Base-by-base conservation (phyloP, 2,329 filamentous ascomycete genomes). In the Penicillium concentricum region DNA sequence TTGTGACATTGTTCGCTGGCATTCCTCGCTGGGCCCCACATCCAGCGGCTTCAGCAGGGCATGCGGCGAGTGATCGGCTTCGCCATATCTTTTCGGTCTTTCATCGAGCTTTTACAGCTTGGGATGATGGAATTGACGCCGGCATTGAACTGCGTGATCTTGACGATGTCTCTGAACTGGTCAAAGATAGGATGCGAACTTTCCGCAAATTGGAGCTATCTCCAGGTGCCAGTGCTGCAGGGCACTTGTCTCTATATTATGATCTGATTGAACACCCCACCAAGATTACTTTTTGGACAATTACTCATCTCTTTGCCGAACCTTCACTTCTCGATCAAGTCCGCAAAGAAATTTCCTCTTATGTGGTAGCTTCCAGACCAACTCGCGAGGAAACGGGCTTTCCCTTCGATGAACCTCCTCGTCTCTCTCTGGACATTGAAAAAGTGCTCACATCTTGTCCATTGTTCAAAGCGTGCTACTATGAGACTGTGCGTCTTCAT, bases 21-120 rank as follows among this genome's bases (percentile, higher is more conserved):
- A 66, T 84, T 5, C 83, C 84, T 15, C 77, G 81, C 22, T 83
- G 82, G 75, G 68, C 80, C 18, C 84, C 84, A 4, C 72, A 82
- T 26, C 82, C 82, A 2, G 74, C 76, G 0, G 69, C 83, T 12
- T 78, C 78, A 4, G 70, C 74, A 28, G 81, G 82, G 10, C 76
- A 81, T 62, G 73, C 78, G 37, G 78, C 79, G 18, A 73, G 80
- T 12, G 71, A 73, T 28, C 72, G 75, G 45, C 63, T 82, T 28
- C 66, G 76, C 35, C 61, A 73, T 47, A 69, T 72, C 10, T 64
- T 82, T 42, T 69, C 74, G 4, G 70, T 74, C 16, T 76, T 78
- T 16, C 76, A 80, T 47, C 67, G 69, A 18, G 78, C 78, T 3
- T 72, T 82, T 30, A 70, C 75, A 47, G 69, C 72, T 2, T 70